These are phyloP conservation scores for Neostapfia colusana DNA, from an alignment of 176 grass and related monocot species.

Conservation along the genomic window DNA sequence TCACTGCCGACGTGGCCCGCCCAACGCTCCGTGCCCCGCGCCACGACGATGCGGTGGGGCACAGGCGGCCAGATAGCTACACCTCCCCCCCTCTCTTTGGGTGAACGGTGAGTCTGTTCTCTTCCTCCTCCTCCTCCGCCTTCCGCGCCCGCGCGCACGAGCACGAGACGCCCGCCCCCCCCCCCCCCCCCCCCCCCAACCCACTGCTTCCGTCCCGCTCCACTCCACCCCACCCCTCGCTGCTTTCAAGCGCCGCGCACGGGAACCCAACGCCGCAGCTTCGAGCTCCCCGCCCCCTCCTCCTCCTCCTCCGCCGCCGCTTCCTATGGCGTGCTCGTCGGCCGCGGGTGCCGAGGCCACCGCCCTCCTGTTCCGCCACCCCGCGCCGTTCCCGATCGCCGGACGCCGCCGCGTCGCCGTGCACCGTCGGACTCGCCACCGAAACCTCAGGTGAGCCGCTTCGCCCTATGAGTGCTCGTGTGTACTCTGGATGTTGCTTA, in stretches of 20 bases:
- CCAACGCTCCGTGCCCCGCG: neutral
- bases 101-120: constrained; percentile 8
- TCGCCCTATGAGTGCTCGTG: neutral
- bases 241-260: constrained; percentile 24
- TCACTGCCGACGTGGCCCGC: neutral
- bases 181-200: constrained; percentile 15
- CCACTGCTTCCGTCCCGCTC: constrained; percentile 37
- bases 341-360: constrained; percentile 40
- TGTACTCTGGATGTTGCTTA: neutral
- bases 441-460: constrained; percentile 49
- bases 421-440: constrained; percentile 43
- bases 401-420: constrained; percentile 28
- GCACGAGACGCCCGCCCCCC: constrained; percentile 36
- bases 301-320: neutral
- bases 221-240: constrained; percentile 23
- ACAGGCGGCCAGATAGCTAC: constrained; percentile 33
- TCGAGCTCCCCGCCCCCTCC: neutral
- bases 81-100: too few species aligned
- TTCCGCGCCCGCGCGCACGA: constrained; percentile 39
- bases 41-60: neutral
- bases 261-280: constrained; percentile 16
- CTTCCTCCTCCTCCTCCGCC: constrained; percentile 3
- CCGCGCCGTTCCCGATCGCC: neutral
- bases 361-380: constrained; percentile 33
- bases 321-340: constrained; percentile 36